A percentile compares a stretch with the other conserved stretches of the same genome.
Conservation (phyloP, 176 grass and related monocot genomes). For the Luzula sylvatica region DNA sequence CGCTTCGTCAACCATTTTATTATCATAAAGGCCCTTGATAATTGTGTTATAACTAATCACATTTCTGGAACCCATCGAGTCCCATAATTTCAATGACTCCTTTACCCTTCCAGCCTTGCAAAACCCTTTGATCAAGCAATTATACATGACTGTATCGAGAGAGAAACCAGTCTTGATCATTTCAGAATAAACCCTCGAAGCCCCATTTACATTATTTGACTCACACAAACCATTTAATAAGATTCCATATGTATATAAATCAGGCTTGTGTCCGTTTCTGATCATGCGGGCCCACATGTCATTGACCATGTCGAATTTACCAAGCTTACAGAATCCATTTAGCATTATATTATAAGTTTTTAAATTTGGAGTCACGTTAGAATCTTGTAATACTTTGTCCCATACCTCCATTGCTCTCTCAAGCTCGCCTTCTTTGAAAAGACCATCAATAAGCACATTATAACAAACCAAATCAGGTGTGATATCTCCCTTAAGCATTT, state of each 20-base stretch:
- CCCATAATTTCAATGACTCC: conserved; percentile 55
- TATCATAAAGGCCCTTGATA: conserved; percentile 55
- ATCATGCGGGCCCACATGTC: conserved; percentile 76
- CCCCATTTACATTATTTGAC: conserved; percentile 53
- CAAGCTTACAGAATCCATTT: conserved; percentile 69
- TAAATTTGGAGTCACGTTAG: conserved; percentile 30
- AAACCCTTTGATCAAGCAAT: conserved; percentile 61
- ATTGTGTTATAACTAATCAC: conserved; percentile 66
- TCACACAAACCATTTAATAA: conserved; percentile 67
- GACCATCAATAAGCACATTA: conserved; percentile 50
- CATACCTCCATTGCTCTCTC: conserved; percentile 67
- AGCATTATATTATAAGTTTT: conserved; percentile 80
- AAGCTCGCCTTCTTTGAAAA: conserved; percentile 40
- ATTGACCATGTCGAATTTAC: conserved; percentile 46
- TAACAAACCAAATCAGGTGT: conserved; percentile 63
- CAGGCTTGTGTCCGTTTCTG: conserved; percentile 47
- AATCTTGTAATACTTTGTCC: conserved; percentile 50
- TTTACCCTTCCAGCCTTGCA: conserved; percentile 34
- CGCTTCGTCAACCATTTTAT: conserved; percentile 46
- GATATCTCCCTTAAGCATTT: conserved; percentile 54
- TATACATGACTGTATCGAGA: conserved; percentile 58
- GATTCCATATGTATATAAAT: conserved; percentile 54
- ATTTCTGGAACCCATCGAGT: conserved; percentile 33
- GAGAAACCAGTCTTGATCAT: conserved; percentile 61
- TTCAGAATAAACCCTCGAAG: conserved; percentile 41